Conservation (phyloP, 345 rosid species). For the Sisymbrium altissimum region DNA sequence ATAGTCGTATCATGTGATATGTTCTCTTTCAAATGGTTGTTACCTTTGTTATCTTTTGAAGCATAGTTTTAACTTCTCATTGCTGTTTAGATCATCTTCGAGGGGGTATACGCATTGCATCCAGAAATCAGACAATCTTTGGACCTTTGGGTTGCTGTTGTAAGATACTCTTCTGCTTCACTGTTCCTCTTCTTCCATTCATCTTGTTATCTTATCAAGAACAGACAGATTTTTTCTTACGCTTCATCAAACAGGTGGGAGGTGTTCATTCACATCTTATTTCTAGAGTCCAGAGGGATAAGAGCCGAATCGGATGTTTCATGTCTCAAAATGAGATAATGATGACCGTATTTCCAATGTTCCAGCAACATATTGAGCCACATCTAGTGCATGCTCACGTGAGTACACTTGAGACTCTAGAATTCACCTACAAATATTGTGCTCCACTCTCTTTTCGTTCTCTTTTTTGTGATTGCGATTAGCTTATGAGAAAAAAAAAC, state of each 20-base stretch:
- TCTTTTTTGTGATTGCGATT: background rate
- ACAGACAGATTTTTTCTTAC: conserved; percentile 13
- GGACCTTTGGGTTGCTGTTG: conserved; percentile 99
- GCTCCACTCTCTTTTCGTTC: background rate
- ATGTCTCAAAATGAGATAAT: conserved; percentile 97
- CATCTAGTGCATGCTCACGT: conserved; percentile 99
- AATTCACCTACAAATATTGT: conserved; percentile 3
- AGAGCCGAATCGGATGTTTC: conserved; percentile 81
- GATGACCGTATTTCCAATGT: conserved; percentile 98
- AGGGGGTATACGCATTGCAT: conserved; percentile 96
- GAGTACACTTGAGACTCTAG: conserved; percentile 39
- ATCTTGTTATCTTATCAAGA: conserved; percentile 18
- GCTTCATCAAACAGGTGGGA: conserved; percentile 71
- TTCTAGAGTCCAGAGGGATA: conserved; percentile 98
- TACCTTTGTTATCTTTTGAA: background rate
- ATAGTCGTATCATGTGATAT: background rate
- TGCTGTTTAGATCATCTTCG: conserved; percentile 74
- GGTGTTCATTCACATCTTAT: conserved; percentile 99
- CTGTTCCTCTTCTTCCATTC: conserved; percentile 8
- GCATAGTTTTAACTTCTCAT: conserved; percentile 17
- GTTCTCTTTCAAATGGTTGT: background rate
- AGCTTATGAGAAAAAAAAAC: background rate
- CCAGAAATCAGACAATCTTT: conserved; percentile 88
- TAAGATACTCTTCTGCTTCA: conserved; percentile 45
- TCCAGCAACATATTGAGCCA: conserved; percentile 96